These are phyloP conservation scores for Pichia gijzeniarum DNA, from an alignment of 805 yeast genomes.

Conservation along the genomic window DNA sequence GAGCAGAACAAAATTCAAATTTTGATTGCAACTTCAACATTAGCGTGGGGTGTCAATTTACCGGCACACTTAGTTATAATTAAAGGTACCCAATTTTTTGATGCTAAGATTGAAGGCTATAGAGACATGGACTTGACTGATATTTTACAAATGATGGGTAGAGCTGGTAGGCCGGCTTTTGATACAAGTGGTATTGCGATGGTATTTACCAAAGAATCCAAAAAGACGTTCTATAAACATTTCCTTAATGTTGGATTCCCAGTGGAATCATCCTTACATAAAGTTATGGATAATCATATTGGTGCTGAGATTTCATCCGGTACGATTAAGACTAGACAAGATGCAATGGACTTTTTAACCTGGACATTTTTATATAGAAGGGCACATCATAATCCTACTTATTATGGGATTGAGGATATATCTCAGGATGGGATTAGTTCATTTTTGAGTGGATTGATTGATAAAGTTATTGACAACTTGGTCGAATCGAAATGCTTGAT, in stretches of 20 bases:
- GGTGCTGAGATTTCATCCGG: conserved; percentile 78
- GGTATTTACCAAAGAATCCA: conserved; percentile 68
- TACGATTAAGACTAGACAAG: conserved; percentile 55
- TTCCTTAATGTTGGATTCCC: conserved; percentile 77
- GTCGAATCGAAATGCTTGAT: conserved; percentile 66
- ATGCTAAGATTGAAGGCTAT: conserved; percentile 59
- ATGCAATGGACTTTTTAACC: conserved; percentile 67
- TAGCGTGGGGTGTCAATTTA: conserved; percentile 83
- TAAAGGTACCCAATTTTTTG: conserved; percentile 68
- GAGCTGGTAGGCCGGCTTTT: conserved; percentile 79
- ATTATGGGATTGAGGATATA: conserved; percentile 63
- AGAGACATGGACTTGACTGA: conserved; percentile 80
- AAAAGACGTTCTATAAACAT: conserved; percentile 70
- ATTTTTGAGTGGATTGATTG: conserved; percentile 60
- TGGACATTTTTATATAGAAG: conserved; percentile 74
- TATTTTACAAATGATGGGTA: conserved; percentile 78
- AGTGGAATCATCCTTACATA: conserved; percentile 73
- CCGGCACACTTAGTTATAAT: conserved; percentile 77
- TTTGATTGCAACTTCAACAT: conserved; percentile 71
- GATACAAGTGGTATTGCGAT: conserved; percentile 75
- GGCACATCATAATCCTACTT: conserved; percentile 72
- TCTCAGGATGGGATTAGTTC: conserved; percentile 49
- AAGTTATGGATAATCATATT: conserved; percentile 68
- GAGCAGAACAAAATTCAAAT: conserved; percentile 66
- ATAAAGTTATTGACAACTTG: conserved; percentile 58